Evolutionary conservation across 495 filamentous ascomycete genomes (phyloP).

Genomic region (Daldinia caldariorum): DNA sequence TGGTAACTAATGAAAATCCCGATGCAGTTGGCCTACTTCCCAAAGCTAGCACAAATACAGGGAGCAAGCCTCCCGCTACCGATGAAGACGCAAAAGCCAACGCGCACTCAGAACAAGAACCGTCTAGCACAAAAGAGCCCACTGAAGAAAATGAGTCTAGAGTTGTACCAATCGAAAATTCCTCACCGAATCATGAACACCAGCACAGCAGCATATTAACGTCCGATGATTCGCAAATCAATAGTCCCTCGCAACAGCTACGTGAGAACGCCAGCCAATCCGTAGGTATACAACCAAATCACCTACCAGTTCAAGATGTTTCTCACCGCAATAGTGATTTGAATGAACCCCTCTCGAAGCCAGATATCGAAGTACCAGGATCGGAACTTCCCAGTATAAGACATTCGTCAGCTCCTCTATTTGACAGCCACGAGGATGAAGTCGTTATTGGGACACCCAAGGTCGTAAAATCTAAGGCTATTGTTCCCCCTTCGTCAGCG

Average conservation of each 20-base stretch:
- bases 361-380: constrained; percentile 11
- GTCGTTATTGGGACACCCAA: constrained; percentile 41
- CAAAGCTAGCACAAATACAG: neutral
- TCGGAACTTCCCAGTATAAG: constrained; percentile 21
- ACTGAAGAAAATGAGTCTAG: constrained; percentile 1
- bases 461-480: constrained; percentile 19
- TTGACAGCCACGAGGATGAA: constrained; percentile 30
- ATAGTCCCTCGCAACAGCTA: constrained; percentile 47
- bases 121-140: neutral
- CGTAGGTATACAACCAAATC: constrained; percentile 4
- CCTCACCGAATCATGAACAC: constrained; percentile 25
- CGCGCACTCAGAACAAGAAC: constrained; percentile 4
- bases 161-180: constrained; percentile 10
- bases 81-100: constrained; percentile 8
- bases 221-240: constrained; percentile 37
- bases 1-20: constrained; percentile 16
- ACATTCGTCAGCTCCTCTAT: constrained; percentile 33
- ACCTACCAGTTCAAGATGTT: constrained; percentile 10
- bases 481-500: constrained; percentile 44
- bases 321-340: neutral
- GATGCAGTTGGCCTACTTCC: neutral
- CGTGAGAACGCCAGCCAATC: constrained; percentile 43
- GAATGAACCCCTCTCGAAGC: constrained; percentile 5
- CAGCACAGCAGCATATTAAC: constrained; percentile 21
- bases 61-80: neutral